phyloP scores from a whole-genome alignment of 805 yeast species.

The Zygoascus flipseniorum region DNA sequence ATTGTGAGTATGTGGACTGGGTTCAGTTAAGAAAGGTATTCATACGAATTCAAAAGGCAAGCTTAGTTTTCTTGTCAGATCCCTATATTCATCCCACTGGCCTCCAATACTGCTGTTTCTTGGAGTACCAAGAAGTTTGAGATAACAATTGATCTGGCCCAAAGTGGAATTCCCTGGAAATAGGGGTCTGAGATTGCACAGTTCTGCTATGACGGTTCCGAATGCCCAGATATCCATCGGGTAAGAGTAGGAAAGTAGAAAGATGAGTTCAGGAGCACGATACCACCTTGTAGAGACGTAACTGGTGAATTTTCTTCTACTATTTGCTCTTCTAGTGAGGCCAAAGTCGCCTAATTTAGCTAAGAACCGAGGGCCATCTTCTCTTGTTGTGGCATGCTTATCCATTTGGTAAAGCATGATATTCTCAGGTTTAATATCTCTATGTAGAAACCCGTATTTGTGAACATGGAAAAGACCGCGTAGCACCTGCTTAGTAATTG shows the following conservation, averaged over 20 bases:
- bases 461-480: constrained; percentile 82
- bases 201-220: constrained; percentile 83
- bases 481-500: constrained; percentile 55
- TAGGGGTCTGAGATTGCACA: constrained; percentile 66
- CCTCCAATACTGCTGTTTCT: constrained; percentile 21
- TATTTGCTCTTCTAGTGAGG: constrained; percentile 65
- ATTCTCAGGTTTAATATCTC: constrained; percentile 94
- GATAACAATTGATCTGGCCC: constrained; percentile 67
- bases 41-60: not conserved
- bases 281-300: constrained; percentile 97
- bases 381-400: constrained; percentile 35
- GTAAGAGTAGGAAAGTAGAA: constrained; percentile 66
- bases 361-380: constrained; percentile 38
- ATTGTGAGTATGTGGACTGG: not conserved
- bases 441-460: constrained; percentile 56
- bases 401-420: constrained; percentile 52
- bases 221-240: constrained; percentile 91
- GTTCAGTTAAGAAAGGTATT: not conserved
- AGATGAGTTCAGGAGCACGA: constrained; percentile 82
- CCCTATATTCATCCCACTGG: constrained; percentile 10
- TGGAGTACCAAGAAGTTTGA: constrained; percentile 71
- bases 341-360: constrained; percentile 95
- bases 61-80: not conserved
- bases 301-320: constrained; percentile 55
- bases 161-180: constrained; percentile 76